Conservation (phyloP, 805 yeast genomes). For the Candida michaelii region DNA sequence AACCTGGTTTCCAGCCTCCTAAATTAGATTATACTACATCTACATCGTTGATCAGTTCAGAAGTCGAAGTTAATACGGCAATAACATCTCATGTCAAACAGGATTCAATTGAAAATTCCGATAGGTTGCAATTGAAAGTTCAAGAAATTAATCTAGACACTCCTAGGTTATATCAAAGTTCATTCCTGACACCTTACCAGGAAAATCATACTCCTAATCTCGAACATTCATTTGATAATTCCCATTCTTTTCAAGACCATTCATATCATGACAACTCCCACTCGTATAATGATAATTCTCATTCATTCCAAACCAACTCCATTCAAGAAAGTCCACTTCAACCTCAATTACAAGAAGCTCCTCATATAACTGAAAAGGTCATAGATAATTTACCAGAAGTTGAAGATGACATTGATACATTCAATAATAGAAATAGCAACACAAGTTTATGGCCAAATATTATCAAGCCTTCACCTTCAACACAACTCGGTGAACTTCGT, state of each 20-base stretch:
- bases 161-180: background rate
- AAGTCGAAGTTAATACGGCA: slow-evolving; percentile 16
- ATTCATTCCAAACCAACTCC: background rate
- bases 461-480: slow-evolving; percentile 34
- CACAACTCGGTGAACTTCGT: slow-evolving; percentile 28
- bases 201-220: too few relatives aligned
- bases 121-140: slow-evolving; percentile 7
- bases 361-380: slow-evolving; percentile 1
- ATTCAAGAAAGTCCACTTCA: background rate
- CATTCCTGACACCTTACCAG: background rate
- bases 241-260: background rate
- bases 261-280: too few relatives aligned
- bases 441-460: background rate
- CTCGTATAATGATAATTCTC: too few relatives aligned
- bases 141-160: slow-evolving; percentile 8
- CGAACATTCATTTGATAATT: too few relatives aligned
- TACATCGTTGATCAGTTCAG: slow-evolving; percentile 7
- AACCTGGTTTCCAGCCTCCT: background rate
- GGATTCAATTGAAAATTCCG: slow-evolving; percentile 9
- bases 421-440: background rate
- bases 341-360: background rate
- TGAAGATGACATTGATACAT: slow-evolving; percentile 2
- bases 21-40: background rate
- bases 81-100: slow-evolving; percentile 10
- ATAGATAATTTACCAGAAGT: slow-evolving; percentile 2